A percentile compares a stretch with the other conserved stretches of the same genome.
phyloP scores from a whole-genome alignment of 208 protist genomes.

The Vickermania spadyakhi region DNA sequence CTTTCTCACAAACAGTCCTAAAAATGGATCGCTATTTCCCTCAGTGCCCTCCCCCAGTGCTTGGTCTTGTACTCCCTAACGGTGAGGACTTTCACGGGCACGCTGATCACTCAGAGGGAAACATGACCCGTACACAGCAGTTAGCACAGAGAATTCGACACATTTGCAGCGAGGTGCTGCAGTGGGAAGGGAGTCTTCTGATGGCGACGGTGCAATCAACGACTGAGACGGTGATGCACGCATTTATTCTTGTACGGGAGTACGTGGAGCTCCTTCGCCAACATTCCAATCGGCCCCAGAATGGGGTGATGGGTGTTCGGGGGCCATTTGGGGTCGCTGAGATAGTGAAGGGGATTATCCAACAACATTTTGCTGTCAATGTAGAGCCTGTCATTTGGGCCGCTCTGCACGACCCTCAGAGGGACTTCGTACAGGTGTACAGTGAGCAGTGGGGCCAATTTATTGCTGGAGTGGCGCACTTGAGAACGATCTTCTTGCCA shows the following conservation, averaged over 20 bases:
- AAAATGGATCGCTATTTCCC: no score
- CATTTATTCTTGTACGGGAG: neutral
- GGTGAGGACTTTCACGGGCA: no score
- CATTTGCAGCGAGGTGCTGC: neutral
- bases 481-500: neutral
- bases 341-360: neutral
- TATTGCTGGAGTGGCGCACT: neutral
- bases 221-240: neutral
- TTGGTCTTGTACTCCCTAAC: no score
- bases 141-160: neutral
- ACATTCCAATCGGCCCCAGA: neutral
- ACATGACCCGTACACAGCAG: no score
- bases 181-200: neutral
- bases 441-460: neutral
- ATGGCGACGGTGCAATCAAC: neutral
- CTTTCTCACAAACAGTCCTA: no score
- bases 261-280: neutral
- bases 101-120: no score
- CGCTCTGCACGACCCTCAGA: neutral
- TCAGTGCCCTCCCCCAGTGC: no score
- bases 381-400: neutral
- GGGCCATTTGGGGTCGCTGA: no score
- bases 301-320: neutral
- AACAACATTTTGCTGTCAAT: neutral
- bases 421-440: neutral